phyloP scores from a whole-genome alignment of 2,329 filamentous ascomycete species.

The Diaporthe eres region DNA sequence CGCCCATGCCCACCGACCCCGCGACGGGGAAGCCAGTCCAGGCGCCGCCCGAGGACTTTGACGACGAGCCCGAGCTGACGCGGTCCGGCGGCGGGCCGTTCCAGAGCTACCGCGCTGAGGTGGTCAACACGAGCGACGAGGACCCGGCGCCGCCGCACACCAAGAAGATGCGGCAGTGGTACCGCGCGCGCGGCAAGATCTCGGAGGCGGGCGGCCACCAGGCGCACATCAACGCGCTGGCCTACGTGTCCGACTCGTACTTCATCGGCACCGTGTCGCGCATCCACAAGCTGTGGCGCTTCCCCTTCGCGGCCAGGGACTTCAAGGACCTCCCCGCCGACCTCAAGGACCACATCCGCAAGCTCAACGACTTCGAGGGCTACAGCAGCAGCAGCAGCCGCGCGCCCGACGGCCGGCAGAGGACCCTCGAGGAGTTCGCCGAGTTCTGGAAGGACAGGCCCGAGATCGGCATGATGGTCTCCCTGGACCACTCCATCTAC shows the following conservation, averaged over 20 bases:
- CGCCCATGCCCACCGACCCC: conserved; percentile 65
- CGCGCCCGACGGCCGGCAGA: conserved; percentile 45
- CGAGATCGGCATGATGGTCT: conserved; percentile 87
- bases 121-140: conserved; percentile 57
- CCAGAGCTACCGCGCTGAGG: conserved; percentile 59
- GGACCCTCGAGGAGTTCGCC: conserved; percentile 56
- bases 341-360: conserved; percentile 53
- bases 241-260: conserved; percentile 93
- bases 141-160: conserved; percentile 66
- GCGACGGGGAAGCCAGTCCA: conserved; percentile 47
- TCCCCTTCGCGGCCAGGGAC: conserved; percentile 68
- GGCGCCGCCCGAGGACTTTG: conserved; percentile 56
- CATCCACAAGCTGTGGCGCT: conserved; percentile 85
- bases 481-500: conserved; percentile 81
- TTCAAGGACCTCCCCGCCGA: conserved; percentile 65
- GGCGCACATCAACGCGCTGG: conserved; percentile 88
- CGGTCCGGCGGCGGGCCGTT: conserved; percentile 64
- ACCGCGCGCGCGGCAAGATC: conserved; percentile 81
- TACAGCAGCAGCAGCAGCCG: conserved; percentile 15
- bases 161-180: conserved; percentile 80
- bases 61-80: conserved; percentile 64
- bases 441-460: conserved; percentile 64
- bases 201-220: conserved; percentile 79
- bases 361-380: conserved; percentile 59
- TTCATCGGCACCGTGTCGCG: conserved; percentile 92